These are phyloP conservation scores for Colletotrichum brevisporum DNA, from an alignment of 2,329 filamentous ascomycete genomes.

Conservation along the genomic window DNA sequence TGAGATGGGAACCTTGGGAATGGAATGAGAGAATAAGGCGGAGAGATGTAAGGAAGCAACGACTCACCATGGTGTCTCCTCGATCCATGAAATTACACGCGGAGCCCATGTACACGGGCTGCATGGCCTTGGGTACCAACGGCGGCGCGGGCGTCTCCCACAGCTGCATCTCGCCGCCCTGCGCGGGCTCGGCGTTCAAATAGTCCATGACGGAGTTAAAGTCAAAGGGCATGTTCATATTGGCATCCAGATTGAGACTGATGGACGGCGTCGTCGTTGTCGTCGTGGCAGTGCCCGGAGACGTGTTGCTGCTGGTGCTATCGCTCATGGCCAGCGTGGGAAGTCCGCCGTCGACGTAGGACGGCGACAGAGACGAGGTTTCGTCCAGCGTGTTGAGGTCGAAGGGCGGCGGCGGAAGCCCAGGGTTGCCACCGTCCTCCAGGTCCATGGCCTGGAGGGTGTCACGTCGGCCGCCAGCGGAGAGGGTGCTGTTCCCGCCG, in stretches of 20 bases:
- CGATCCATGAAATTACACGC: conserved; percentile 25
- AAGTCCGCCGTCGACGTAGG: conserved; percentile 16
- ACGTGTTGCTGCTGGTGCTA: conserved; percentile 1
- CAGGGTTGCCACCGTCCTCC: conserved; percentile 1
- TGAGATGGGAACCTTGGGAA: background rate
- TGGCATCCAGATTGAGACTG: conserved; percentile 34
- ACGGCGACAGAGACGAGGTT: conserved; percentile 1
- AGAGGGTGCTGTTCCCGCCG: background rate
- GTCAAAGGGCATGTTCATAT: conserved; percentile 51
- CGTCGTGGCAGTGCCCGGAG: conserved; percentile 18
- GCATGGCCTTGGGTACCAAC: conserved; percentile 11
- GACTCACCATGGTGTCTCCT: conserved; percentile 20
- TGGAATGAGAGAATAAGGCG: background rate
- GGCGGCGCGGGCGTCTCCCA: conserved; percentile 38
- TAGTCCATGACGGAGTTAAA: conserved; percentile 41
- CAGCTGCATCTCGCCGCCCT: conserved; percentile 34
- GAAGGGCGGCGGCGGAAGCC: conserved; percentile 20
- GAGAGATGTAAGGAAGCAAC: background rate
- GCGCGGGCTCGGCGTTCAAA: conserved; percentile 30
- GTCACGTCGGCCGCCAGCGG: conserved; percentile 17
- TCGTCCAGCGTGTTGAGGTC: conserved; percentile 31
- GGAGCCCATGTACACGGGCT: conserved; percentile 2
- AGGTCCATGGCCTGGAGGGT: conserved; percentile 35
- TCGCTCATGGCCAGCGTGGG: conserved; percentile 22
- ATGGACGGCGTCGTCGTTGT: conserved; percentile 44